Percentiles rank a stretch among this genome's conserved stretches.
Conservation (phyloP, 1,139 yeast species). For the Suzukiozyma palmioleophila region DNA sequence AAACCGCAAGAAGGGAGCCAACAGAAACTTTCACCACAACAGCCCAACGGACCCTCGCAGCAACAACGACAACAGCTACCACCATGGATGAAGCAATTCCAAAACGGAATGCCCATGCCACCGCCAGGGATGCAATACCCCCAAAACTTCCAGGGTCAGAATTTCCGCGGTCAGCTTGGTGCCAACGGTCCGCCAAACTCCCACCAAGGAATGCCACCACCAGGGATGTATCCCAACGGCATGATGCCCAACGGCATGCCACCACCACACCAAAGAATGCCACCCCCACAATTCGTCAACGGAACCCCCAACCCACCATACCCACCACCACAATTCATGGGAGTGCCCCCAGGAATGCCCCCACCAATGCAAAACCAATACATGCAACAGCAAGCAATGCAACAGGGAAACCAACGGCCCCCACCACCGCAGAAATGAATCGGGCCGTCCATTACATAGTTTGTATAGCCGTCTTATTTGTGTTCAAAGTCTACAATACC, state of each 20-base stretch:
- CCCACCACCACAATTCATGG: conserved; percentile 21
- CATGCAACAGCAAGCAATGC: conserved; percentile 11
- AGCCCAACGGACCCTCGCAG: conserved; percentile 13
- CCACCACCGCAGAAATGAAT: conserved; percentile 6
- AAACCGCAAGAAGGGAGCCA: conserved; percentile 10
- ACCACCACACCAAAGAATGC: conserved; percentile 22
- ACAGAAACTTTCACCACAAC: conserved; percentile 11
- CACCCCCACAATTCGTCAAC: conserved; percentile 17
- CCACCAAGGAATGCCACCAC: conserved; percentile 19
- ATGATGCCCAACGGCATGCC: conserved; percentile 13
- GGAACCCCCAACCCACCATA: conserved; percentile 16
- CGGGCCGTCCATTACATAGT: too few relatives aligned
- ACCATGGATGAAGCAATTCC: conserved; percentile 25
- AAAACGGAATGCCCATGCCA: conserved; percentile 12
- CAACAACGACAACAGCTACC: conserved; percentile 16
- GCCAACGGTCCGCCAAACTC: conserved; percentile 12
- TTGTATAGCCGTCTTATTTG: too few relatives aligned
- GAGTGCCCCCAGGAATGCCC: conserved; percentile 24
- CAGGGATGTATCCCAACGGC: conserved; percentile 32
- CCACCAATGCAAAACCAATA: conserved; percentile 15
- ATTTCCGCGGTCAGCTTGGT: conserved; percentile 11
- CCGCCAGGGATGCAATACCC: conserved; percentile 13
- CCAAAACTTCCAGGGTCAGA: conserved; percentile 9
- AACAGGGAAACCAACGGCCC: conserved; percentile 14
- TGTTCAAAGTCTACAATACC: too few relatives aligned